phyloP scores from a whole-genome alignment of 495 filamentous ascomycete species.

The Thozetella sp. region DNA sequence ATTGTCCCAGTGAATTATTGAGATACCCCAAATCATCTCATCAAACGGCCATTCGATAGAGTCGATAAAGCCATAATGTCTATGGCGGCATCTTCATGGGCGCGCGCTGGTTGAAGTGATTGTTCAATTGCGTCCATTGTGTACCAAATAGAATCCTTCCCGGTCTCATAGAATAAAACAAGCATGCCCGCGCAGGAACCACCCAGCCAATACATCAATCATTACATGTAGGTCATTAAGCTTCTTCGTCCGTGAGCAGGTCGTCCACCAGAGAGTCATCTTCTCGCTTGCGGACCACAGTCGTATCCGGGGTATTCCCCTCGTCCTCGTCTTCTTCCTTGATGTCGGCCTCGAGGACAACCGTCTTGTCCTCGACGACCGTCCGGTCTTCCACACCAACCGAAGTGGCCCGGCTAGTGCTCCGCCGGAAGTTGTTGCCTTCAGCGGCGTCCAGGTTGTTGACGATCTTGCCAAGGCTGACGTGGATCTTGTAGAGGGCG shows the following conservation, averaged over 20 bases:
- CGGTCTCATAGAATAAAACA: neutral
- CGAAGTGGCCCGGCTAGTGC: constrained; percentile 32
- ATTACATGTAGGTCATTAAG: constrained; percentile 10
- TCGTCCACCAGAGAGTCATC: constrained; percentile 17
- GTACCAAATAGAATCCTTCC: neutral
- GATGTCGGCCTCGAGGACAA: constrained; percentile 27
- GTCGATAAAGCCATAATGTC: no score
- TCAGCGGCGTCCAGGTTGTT: constrained; percentile 47
- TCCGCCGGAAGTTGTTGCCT: constrained; percentile 30
- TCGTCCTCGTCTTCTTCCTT: constrained; percentile 37
- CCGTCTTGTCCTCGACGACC: constrained; percentile 27
- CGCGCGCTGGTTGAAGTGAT: neutral
- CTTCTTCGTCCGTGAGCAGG: constrained; percentile 46
- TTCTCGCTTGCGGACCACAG: neutral
- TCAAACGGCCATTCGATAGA: no score
- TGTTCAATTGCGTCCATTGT: neutral
- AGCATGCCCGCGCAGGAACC: neutral
- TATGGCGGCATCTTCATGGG: no score
- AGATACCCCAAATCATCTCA: neutral
- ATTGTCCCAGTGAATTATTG: constrained; percentile 1
- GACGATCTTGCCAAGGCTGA: constrained; percentile 62
- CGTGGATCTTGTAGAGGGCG: constrained; percentile 77
- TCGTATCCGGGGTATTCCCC: constrained; percentile 6
- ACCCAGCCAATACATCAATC: neutral
- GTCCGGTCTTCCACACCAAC: constrained; percentile 12